These are phyloP conservation scores for Cylindrodendrum hubeiense DNA, from an alignment of 2,329 filamentous ascomycete genomes.

Conservation along the genomic window DNA sequence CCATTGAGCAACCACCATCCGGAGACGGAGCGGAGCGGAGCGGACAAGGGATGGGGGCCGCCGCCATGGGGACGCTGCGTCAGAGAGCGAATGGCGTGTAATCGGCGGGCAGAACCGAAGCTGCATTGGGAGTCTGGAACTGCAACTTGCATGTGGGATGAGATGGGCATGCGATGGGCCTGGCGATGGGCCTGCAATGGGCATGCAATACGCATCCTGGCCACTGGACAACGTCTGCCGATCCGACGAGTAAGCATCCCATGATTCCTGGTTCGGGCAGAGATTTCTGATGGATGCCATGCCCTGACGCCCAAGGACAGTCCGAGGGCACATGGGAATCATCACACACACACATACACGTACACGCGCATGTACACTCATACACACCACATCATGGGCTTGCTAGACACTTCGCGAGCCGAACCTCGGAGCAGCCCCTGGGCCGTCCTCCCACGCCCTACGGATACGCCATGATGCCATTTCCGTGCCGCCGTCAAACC, in stretches of 20 bases:
- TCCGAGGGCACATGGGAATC: neutral
- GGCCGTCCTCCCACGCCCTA: neutral
- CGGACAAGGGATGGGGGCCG: conserved; percentile 1
- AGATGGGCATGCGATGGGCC: conserved; percentile 3
- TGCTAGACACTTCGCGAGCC: conserved; percentile 1
- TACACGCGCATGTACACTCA: neutral
- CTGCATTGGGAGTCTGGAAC: conserved; percentile 23
- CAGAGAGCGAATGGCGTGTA: conserved; percentile 24
- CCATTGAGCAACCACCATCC: neutral
- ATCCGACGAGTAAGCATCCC: conserved; percentile 6
- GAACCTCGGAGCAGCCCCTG: conserved; percentile 22
- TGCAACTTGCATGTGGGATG: conserved; percentile 23
- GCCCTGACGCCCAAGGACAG: neutral
- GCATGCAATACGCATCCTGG: neutral
- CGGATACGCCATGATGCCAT: conserved; percentile 17
- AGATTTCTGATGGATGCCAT: neutral
- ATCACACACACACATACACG: neutral
- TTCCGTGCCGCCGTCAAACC: neutral
- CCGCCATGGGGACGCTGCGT: neutral
- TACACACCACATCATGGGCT: neutral
- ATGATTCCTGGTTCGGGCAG: conserved; percentile 1
- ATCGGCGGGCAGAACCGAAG: conserved; percentile 24
- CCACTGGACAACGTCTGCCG: conserved; percentile 6
- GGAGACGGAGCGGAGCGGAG: conserved; percentile 19
- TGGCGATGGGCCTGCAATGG: neutral